Evolutionary conservation across 2,329 filamentous ascomycete species (phyloP), one percentile per base, ranked within the genome.

Genomic region (Cryphonectria naterciae): DNA sequence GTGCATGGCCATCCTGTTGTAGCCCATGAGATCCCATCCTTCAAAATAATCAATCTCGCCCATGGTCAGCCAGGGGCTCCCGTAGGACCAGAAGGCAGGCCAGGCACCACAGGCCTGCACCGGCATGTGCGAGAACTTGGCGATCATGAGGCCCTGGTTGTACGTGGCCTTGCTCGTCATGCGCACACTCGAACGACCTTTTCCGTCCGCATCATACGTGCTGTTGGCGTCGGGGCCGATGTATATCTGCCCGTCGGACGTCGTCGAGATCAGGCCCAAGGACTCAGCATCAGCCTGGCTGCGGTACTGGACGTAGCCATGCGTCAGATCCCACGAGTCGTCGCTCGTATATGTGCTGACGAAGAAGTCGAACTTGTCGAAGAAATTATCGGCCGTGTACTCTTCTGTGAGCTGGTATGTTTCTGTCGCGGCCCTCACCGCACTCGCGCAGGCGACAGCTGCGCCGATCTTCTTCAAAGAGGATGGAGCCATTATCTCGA

Each of bases 241-340:
- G 28, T 68, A 70, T 7, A 70, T 22, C 28, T 46, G 46, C 8
- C 65, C 65, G 35, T 74, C 74, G 25, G 79, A 72, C n/a, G 74
- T 78, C 25, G 76, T 78, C 32, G 76, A 75, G 66, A 82, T 75
- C 6, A 85, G 76, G 25, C 80, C 80, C 37, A 81, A 75, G 4
- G 68, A 70, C 17, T 76, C 62, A 22, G 85, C 84, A 25, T 80
- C 77, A 1, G 72, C 32, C 68, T 77, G 74, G 76, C 68, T 78
- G 63, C 79, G 77, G 74, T 85, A 94, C 69, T 84, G 81, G 68
- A 93, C 91, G 75, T 86, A 92, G 11, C 91, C 92, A 68, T 86
- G 77, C 64, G 89, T 93, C 11, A 89, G 89, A 75, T 94, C 91
- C 67, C 60, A 63, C 4, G 58, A 64, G 17, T 75, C 61, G 35